These are phyloP conservation scores for Plectosphaerella sp. DNA, from an alignment of 2,329 filamentous ascomycete species.

Conservation along the genomic window DNA sequence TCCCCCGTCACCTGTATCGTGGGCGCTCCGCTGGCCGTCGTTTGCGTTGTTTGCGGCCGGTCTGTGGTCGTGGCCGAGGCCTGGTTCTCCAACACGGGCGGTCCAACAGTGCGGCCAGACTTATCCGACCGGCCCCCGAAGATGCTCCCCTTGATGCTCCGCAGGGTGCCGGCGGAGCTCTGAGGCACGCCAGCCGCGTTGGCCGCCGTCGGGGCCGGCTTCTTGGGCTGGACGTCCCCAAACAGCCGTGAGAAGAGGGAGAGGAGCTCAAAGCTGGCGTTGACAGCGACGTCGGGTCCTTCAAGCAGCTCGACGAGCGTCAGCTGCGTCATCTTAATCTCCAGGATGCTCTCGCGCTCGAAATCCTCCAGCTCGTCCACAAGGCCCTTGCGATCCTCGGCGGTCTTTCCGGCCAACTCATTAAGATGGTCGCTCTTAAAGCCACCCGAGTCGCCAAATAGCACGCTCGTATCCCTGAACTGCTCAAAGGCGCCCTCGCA, in stretches of 20 bases:
- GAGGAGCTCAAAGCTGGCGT: constrained; percentile 80
- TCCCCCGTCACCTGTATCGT: constrained; percentile 75
- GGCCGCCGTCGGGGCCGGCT: not conserved
- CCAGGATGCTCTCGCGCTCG: constrained; percentile 83
- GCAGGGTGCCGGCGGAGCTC: constrained; percentile 66
- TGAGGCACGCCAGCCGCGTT: constrained; percentile 55
- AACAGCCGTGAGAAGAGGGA: constrained; percentile 80
- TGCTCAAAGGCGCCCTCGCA: constrained; percentile 92
- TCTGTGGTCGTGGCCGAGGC: constrained; percentile 25
- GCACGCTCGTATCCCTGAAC: constrained; percentile 66
- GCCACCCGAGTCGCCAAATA: constrained; percentile 60
- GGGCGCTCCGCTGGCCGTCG: constrained; percentile 47
- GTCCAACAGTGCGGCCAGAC: constrained; percentile 10
- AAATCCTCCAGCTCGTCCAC: constrained; percentile 77
- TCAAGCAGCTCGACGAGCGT: constrained; percentile 78
- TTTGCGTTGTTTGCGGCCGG: constrained; percentile 37
- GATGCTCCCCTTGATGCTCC: constrained; percentile 69
- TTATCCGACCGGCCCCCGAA: constrained; percentile 56
- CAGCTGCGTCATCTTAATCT: constrained; percentile 94
- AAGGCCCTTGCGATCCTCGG: constrained; percentile 38
- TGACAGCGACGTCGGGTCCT: constrained; percentile 80
- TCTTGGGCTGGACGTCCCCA: constrained; percentile 46
- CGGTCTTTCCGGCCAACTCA: constrained; percentile 33
- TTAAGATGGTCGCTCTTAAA: constrained; percentile 67
- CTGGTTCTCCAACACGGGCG: constrained; percentile 30